Conservation (phyloP, 345 rosid genomes). For the Pugionium dolabratum region DNA sequence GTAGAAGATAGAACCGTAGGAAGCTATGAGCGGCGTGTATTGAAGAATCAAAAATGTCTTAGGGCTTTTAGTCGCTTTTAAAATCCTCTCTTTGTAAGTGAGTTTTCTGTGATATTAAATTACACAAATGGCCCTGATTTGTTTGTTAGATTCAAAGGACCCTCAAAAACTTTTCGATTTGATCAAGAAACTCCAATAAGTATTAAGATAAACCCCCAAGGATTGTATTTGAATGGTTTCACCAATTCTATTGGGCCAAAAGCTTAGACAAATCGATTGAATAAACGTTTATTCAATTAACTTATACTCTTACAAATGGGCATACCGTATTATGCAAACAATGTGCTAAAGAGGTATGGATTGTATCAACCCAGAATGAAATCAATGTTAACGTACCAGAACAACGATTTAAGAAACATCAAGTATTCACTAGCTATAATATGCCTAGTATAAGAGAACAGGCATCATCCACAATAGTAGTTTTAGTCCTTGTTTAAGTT, state of each 20-base stretch:
- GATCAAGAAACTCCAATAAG: no score
- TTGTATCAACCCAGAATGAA: not conserved
- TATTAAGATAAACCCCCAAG: no score
- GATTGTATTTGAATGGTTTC: no score
- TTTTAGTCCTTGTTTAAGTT: conserved; percentile 49
- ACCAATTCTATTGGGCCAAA: no score
- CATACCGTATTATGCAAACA: conserved; percentile 14
- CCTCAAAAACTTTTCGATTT: no score
- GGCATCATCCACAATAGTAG: conserved; percentile 1
- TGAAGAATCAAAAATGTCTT: no score
- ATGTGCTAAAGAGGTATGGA: conserved; percentile 14
- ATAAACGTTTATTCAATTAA: not conserved
- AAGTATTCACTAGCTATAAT: not conserved
- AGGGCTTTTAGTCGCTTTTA: no score
- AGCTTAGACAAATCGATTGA: no score
- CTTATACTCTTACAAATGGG: conserved; percentile 15
- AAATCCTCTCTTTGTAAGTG: no score
- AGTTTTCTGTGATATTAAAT: no score
- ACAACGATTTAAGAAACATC: not conserved
- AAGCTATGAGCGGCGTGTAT: conserved; percentile 10
- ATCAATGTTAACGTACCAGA: not conserved
- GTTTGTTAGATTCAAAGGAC: no score
- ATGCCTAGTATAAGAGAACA: conserved; percentile 23
- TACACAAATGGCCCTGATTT: no score
- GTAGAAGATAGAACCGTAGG: conserved; percentile 10